Base-by-base conservation (phyloP, 768 basidiomycete species). In the Auricularia sp. region DNA sequence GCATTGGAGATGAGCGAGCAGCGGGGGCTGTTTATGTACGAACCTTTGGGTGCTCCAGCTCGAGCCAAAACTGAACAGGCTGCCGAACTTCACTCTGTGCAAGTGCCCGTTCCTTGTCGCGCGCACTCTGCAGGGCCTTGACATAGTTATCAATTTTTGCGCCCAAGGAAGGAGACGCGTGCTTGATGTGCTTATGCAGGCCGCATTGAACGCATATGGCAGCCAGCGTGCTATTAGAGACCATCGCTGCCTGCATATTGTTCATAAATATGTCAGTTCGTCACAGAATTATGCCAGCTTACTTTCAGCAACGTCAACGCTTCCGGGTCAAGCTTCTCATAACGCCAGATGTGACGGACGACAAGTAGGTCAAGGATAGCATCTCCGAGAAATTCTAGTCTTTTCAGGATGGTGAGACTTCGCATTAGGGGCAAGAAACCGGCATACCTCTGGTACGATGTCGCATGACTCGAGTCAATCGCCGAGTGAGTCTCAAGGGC, bases 321-420 rank as follows among this genome's bases (percentile, higher is more conserved):
- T 44, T 90, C 92, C 21, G 91, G 88, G 44, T 85, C 82, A 63
- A 91, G 75, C 8, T 82, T 74, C 29, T 81, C 81, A 67, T 91
- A 79, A 18, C 83, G 82, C 68, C 81, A 92, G 62, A 93, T 81
- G 72, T 91, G 80, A 23, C 82, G 83, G 36, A 90, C 83, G 23
- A 89, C 85, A 77, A 91, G 74, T 65, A 91, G 88, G 73, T 93
- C 92, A 33, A 94, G 80, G 61, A 94, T 83, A 1, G 89, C 90
- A 74, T 94, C 92, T 12, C 92, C 92, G 47, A 93, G 78, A 71
- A 93, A 94, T 72, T 93, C 91, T 42, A 93, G 79, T 64, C 88
- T 79, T 69, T 6, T 12, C n/a, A 18, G 11, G 18, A 23, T 91
- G 88, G 70, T 89, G 88, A 18, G 82, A 82, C 14, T 79, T 82